Percentiles rank a stretch among this genome's conserved stretches.
Conservation (phyloP, 805 yeast genomes). For the Aciculoconidium aculeatum region DNA sequence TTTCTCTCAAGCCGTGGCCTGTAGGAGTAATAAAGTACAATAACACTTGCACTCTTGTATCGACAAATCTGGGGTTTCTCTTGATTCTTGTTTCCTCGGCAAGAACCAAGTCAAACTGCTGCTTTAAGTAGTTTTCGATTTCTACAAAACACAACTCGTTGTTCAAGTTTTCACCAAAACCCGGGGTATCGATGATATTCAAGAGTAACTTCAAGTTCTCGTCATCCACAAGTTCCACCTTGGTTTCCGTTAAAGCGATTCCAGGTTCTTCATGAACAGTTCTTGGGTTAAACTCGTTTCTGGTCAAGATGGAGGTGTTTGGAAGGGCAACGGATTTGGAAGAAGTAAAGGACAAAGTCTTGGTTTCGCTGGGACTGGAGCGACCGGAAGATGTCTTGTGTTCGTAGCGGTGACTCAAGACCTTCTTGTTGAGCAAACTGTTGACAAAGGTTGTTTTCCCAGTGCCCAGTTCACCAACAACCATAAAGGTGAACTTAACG, state of each 20-base stretch:
- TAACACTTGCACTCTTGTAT: slow-evolving; percentile 72
- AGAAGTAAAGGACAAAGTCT: slow-evolving; percentile 51
- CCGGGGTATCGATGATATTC: slow-evolving; percentile 65
- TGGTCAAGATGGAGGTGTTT: slow-evolving; percentile 50
- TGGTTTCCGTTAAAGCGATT: slow-evolving; percentile 64
- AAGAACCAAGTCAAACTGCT: slow-evolving; percentile 70
- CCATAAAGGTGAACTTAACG: slow-evolving; percentile 65
- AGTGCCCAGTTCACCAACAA: slow-evolving; percentile 68
- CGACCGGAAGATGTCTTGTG: slow-evolving; percentile 17
- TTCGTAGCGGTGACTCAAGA: slow-evolving; percentile 56
- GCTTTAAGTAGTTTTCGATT: slow-evolving; percentile 60
- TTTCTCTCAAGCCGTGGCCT: slow-evolving; percentile 73
- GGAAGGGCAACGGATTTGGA: slow-evolving; percentile 51
- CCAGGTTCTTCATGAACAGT: slow-evolving; percentile 67
- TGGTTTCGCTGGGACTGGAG: slow-evolving; percentile 27
- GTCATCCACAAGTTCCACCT: slow-evolving; percentile 56
- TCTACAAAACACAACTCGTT: slow-evolving; percentile 64
- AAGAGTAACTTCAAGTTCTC: slow-evolving; percentile 50
- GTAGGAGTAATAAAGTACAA: slow-evolving; percentile 73
- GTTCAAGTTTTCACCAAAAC: slow-evolving; percentile 72
- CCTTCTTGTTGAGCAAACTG: slow-evolving; percentile 55
- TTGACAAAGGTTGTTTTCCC: slow-evolving; percentile 77
- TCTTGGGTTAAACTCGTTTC: slow-evolving; percentile 54
- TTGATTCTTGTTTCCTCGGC: slow-evolving; percentile 83
- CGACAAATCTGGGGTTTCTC: slow-evolving; percentile 79